Evolutionary conservation across 257 asterid genomes (phyloP).

Genomic region (Rauvolfia tetraphylla): DNA sequence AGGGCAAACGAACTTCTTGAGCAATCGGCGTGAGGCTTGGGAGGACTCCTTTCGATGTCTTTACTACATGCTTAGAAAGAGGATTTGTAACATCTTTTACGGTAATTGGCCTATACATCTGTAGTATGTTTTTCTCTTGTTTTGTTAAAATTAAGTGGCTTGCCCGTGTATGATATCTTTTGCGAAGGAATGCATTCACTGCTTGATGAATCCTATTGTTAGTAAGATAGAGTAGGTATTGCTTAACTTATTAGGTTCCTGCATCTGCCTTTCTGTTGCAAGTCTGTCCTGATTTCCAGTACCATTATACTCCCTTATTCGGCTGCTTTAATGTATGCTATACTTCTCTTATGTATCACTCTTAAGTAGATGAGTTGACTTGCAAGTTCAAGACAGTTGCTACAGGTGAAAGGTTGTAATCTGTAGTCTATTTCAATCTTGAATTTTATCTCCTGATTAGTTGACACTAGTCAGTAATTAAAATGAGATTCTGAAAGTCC

Average conservation of each 20-base stretch:
- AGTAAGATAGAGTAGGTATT: not conserved
- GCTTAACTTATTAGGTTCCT: not conserved
- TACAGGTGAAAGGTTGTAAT: not conserved
- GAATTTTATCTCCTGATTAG: not conserved
- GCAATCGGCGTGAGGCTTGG: slow-evolving; percentile 78
- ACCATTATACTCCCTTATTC: not conserved
- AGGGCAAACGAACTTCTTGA: slow-evolving; percentile 73
- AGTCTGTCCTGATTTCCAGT: not conserved
- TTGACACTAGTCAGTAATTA: not conserved
- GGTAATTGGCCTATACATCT: slow-evolving; percentile 38
- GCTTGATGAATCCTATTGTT: not conserved
- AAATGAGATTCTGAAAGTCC: not conserved
- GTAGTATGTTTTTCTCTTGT: not conserved
- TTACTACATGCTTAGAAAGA: slow-evolving; percentile 85
- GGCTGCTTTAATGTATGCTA: not conserved
- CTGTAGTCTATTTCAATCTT: not conserved
- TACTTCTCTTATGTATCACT: not conserved
- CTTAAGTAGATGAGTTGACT: not conserved
- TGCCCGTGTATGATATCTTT: not conserved
- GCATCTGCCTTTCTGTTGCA: not conserved
- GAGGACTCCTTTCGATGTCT: slow-evolving; percentile 87
- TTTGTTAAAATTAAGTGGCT: not conserved
- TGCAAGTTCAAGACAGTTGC: not conserved
- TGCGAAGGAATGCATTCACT: not conserved
- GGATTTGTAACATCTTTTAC: slow-evolving; percentile 65